phyloP scores from a whole-genome alignment of 2,329 filamentous ascomycete genomes.

The Nothopassalora personata region DNA sequence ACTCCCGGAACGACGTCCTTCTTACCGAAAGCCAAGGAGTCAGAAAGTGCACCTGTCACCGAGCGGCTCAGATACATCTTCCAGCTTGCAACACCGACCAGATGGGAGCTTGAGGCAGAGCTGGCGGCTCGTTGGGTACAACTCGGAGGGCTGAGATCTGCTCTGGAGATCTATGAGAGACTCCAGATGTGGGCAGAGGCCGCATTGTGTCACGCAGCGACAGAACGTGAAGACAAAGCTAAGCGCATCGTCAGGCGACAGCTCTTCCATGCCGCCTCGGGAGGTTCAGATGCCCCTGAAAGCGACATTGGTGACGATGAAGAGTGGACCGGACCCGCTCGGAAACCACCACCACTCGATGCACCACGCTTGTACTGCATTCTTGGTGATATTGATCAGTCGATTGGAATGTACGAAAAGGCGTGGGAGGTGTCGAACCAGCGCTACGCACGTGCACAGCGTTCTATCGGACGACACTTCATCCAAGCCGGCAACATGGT shows the following conservation, averaged over 20 bases:
- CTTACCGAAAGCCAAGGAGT: constrained; percentile 67
- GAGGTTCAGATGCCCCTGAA: constrained; percentile 34
- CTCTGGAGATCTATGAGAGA: constrained; percentile 91
- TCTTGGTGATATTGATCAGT: constrained; percentile 77
- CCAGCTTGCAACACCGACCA: constrained; percentile 72
- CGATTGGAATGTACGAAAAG: constrained; percentile 69
- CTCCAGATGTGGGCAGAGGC: constrained; percentile 92
- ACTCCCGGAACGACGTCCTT: constrained; percentile 60
- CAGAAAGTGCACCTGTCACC: constrained; percentile 71
- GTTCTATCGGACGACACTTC: constrained; percentile 76
- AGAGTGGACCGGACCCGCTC: constrained; percentile 62
- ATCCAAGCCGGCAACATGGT: constrained; percentile 60
- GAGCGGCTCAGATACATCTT: constrained; percentile 80
- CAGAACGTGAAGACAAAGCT: constrained; percentile 78
- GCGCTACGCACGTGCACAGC: constrained; percentile 80
- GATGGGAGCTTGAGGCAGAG: constrained; percentile 93
- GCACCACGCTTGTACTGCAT: constrained; percentile 89
- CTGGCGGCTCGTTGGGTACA: constrained; percentile 88
- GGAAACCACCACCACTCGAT: constrained; percentile 67
- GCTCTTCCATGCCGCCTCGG: constrained; percentile 62
- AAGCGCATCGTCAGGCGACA: constrained; percentile 69
- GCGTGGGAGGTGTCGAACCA: constrained; percentile 81
- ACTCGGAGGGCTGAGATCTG: constrained; percentile 80
- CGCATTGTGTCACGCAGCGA: constrained; percentile 77
- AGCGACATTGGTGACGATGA: constrained; percentile 36